Evolutionary conservation across 805 yeast species (phyloP).

Genomic region (Cyberlindnera mrakii): DNA sequence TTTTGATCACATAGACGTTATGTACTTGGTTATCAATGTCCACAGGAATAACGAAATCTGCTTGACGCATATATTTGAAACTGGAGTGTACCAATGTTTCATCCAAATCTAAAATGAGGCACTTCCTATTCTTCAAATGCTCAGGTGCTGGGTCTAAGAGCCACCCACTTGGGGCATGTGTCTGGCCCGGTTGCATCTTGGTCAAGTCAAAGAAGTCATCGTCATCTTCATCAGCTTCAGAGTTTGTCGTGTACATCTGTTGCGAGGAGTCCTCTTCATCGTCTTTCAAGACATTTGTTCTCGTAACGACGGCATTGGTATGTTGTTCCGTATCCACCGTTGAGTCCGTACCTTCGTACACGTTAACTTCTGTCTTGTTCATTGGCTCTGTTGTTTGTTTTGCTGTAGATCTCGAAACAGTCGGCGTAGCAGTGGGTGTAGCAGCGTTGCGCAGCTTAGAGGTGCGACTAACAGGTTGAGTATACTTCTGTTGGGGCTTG

Average conservation of each 20-base stretch:
- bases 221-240: constrained; percentile 21
- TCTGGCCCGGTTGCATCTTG: constrained; percentile 66
- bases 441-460: background rate
- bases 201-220: constrained; percentile 51
- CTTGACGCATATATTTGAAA: constrained; percentile 84
- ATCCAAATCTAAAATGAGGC: constrained; percentile 86
- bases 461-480: background rate
- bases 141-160: constrained; percentile 52
- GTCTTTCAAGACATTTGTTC: constrained; percentile 1
- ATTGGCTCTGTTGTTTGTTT: background rate
- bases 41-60: constrained; percentile 96
- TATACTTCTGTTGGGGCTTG: constrained; percentile 1
- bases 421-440: background rate
- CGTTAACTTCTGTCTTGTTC: constrained; percentile 20
- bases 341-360: constrained; percentile 25
- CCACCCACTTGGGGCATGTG: constrained; percentile 57
- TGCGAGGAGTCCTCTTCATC: constrained; percentile 4
- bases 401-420: background rate
- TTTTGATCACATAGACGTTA: constrained; percentile 90
- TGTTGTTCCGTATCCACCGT: constrained; percentile 13
- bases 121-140: constrained; percentile 59
- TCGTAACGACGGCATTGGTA: constrained; percentile 4
- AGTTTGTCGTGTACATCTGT: constrained; percentile 4
- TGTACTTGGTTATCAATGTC: constrained; percentile 91
- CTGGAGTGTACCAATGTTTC: constrained; percentile 96